These are phyloP conservation scores for Rosa multiflora DNA, from an alignment of 306 rosid genomes.

Conservation along the genomic window DNA sequence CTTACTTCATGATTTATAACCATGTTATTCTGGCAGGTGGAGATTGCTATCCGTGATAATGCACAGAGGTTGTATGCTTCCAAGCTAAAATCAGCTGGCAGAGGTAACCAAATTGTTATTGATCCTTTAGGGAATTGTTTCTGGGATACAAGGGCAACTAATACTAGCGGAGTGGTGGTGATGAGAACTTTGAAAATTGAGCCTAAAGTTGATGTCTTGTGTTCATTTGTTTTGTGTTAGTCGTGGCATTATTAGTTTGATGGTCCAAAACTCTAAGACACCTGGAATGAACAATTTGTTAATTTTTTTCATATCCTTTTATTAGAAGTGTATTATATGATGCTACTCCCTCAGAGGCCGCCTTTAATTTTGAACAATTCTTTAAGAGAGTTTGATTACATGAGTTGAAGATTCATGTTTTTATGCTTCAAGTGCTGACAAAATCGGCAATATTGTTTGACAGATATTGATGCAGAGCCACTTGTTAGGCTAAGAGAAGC, in stretches of 20 bases:
- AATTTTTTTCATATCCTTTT: background rate
- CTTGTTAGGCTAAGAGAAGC: constrained; percentile 78
- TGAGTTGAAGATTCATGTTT: background rate
- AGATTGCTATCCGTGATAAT: constrained; percentile 92
- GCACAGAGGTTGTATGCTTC: constrained; percentile 84
- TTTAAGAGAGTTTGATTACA: background rate
- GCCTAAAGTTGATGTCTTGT: background rate
- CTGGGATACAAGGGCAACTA: background rate
- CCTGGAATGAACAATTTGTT: background rate
- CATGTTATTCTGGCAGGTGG: constrained; percentile 54
- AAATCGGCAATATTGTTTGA: constrained; percentile 18
- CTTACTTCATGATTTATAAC: constrained; percentile 17
- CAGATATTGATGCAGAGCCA: constrained; percentile 62
- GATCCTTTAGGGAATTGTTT: constrained; percentile 2
- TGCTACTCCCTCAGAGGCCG: background rate
- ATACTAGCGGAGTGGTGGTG: background rate
- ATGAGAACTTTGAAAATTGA: background rate
- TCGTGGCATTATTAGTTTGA: background rate
- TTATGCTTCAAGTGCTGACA: constrained; percentile 25
- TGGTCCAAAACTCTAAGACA: background rate
- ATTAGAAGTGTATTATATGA: background rate
- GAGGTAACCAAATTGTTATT: constrained; percentile 55
- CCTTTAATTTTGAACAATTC: background rate
- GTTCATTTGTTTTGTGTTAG: background rate
- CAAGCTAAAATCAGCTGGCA: constrained; percentile 70